Conservation (phyloP, 2,329 filamentous ascomycete species). For the Myriosclerotinia duriaeana region DNA sequence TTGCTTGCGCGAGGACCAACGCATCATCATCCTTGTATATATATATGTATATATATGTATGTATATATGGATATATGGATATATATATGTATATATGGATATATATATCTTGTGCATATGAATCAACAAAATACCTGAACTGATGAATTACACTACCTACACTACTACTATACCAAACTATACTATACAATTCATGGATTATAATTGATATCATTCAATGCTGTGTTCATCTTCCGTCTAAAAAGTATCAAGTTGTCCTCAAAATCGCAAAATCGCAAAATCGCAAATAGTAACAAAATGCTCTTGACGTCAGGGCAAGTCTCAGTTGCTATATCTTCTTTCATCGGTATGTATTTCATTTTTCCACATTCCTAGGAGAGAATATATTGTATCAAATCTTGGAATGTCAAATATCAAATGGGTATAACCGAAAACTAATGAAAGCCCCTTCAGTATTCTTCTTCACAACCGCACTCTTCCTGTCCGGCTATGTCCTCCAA, state of each 20-base stretch:
- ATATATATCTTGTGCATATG: background rate
- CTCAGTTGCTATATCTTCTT: conserved; percentile 63
- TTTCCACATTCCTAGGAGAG: conserved; percentile 20
- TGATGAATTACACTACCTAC: background rate
- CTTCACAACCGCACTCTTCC: conserved; percentile 79
- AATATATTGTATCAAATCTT: background rate
- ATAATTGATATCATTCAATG: background rate
- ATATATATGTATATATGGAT: too few species aligned
- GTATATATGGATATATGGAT: too few species aligned
- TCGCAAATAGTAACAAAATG: conserved; percentile 25
- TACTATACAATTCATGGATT: background rate
- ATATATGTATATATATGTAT: background rate
- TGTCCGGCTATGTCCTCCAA: conserved; percentile 84
- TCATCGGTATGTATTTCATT: conserved; percentile 54
- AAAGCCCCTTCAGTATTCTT: conserved; percentile 57
- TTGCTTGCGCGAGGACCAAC: conserved; percentile 3
- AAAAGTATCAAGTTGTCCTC: background rate
- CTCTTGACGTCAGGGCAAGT: conserved; percentile 70
- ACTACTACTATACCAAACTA: too few species aligned
- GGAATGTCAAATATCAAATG: too few species aligned
- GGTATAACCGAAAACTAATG: conserved; percentile 23
- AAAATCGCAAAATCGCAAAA: background rate
- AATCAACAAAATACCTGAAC: background rate
- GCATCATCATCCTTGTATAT: conserved; percentile 9
- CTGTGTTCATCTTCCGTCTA: background rate